Conservation (phyloP, 1,284 basidiomycete genomes). For the Ceratobasidium sp. region DNA sequence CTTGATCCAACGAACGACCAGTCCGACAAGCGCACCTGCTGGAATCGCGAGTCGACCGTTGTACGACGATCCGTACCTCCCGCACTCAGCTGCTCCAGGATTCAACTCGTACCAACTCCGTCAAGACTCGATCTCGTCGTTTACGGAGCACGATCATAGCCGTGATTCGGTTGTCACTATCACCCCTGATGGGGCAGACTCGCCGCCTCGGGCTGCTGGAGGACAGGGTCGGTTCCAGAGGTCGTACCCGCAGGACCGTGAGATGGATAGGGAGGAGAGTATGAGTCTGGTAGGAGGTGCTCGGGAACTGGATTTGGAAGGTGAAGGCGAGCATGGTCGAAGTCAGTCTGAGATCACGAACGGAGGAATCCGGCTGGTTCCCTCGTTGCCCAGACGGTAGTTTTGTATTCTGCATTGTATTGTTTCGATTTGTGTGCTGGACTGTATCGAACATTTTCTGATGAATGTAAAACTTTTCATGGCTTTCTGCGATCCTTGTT, state of each 20-base stretch:
- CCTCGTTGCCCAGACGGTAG: conserved; percentile 42
- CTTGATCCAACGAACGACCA: conserved; percentile 25
- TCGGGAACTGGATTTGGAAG: conserved; percentile 42
- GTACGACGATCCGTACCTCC: conserved; percentile 57
- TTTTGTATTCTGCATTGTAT: too few relatives aligned
- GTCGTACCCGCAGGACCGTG: conserved; percentile 57
- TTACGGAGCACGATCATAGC: conserved; percentile 41
- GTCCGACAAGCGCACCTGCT: conserved; percentile 6
- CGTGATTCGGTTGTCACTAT: conserved; percentile 30
- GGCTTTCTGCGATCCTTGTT: neutral
- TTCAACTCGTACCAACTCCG: conserved; percentile 17
- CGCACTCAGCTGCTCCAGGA: conserved; percentile 53
- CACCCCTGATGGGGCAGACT: conserved; percentile 49
- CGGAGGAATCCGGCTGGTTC: conserved; percentile 48
- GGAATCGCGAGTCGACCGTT: conserved; percentile 44
- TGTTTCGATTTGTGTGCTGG: too few relatives aligned
- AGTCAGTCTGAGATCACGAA: conserved; percentile 8
- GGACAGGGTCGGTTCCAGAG: conserved; percentile 53
- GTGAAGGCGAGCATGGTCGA: conserved; percentile 9
- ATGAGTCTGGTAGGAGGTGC: conserved; percentile 57
- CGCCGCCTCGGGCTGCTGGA: conserved; percentile 38
- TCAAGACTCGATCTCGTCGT: conserved; percentile 33
- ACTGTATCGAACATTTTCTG: too few relatives aligned
- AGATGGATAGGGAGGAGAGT: conserved; percentile 62
- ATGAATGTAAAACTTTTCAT: too few relatives aligned